Conservation (phyloP, 1,284 basidiomycete genomes). For the Rhizoctonia solani region DNA sequence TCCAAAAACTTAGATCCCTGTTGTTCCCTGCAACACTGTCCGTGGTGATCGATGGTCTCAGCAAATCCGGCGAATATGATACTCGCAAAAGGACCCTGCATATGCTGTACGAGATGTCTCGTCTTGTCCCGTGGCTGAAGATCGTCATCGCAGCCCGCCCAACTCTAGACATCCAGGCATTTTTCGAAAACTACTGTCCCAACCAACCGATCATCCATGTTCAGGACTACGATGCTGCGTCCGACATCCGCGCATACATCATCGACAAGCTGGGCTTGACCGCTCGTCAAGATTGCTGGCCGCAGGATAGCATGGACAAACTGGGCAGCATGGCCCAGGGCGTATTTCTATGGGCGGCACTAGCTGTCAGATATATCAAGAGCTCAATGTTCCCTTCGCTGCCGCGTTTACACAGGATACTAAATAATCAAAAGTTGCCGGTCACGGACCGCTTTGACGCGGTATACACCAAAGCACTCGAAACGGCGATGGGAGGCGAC, state of each 20-base stretch:
- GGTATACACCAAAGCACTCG: constrained; percentile 6
- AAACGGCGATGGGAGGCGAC: neutral
- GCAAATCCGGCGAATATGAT: constrained; percentile 11
- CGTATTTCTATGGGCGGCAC: constrained; percentile 6
- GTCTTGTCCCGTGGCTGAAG: neutral
- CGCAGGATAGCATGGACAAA: neutral
- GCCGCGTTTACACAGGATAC: neutral
- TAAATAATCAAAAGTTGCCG: neutral
- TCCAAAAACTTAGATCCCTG: constrained; percentile 5
- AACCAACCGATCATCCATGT: neutral
- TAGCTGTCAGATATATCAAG: neutral
- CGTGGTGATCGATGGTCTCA: constrained; percentile 35
- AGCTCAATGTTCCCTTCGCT: neutral
- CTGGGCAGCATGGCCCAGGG: neutral
- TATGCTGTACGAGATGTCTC: neutral
- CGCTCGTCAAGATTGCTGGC: neutral
- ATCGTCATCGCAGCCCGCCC: constrained; percentile 33
- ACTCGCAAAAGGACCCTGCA: neutral
- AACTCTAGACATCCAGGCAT: constrained; percentile 4
- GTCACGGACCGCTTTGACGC: neutral
- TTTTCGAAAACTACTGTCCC: neutral
- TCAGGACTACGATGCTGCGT: neutral
- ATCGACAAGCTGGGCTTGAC: neutral
- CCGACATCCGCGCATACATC: neutral
- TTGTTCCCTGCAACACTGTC: neutral